Conservation (phyloP, 345 rosid genomes). For the Lepidium sativum region DNA sequence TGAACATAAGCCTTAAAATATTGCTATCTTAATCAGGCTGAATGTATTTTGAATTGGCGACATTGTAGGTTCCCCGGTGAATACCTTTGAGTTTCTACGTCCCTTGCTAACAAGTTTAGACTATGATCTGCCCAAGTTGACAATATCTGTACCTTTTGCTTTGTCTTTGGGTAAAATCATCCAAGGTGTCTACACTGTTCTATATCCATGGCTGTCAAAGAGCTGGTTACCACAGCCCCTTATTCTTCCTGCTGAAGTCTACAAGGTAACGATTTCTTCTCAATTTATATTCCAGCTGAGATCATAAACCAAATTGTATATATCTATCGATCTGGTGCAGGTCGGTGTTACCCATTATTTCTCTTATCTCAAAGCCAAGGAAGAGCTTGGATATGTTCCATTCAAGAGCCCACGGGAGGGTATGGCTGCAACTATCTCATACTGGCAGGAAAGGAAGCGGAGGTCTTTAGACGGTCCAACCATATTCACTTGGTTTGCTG, state of each 20-base stretch:
- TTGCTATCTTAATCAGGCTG: not conserved
- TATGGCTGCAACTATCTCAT: slow-evolving; percentile 76
- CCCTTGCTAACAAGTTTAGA: slow-evolving; percentile 63
- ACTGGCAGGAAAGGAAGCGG: slow-evolving; percentile 65
- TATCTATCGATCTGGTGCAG: slow-evolving; percentile 33
- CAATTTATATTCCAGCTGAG: not conserved
- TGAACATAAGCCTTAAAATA: not conserved
- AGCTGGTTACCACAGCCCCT: slow-evolving; percentile 90
- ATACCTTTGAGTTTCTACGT: slow-evolving; percentile 71
- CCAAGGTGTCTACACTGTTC: slow-evolving; percentile 45
- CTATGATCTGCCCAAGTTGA: slow-evolving; percentile 56
- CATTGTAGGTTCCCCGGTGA: slow-evolving; percentile 70
- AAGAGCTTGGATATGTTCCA: slow-evolving; percentile 87
- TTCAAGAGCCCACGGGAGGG: slow-evolving; percentile 72
- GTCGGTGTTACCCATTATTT: slow-evolving; percentile 91
- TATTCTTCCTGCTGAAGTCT: slow-evolving; percentile 85
- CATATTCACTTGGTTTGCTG: slow-evolving; percentile 47
- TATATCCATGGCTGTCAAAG: slow-evolving; percentile 72
- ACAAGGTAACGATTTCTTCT: slow-evolving; percentile 51
- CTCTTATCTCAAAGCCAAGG: slow-evolving; percentile 77
- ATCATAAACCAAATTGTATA: not conserved
- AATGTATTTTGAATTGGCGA: not conserved
- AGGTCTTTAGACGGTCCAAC: slow-evolving; percentile 65
- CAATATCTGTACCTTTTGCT: slow-evolving; percentile 49
- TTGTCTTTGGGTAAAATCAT: slow-evolving; percentile 51